Conservation (phyloP, 2,329 filamentous ascomycete genomes). For the Dissoconium aciculare region DNA sequence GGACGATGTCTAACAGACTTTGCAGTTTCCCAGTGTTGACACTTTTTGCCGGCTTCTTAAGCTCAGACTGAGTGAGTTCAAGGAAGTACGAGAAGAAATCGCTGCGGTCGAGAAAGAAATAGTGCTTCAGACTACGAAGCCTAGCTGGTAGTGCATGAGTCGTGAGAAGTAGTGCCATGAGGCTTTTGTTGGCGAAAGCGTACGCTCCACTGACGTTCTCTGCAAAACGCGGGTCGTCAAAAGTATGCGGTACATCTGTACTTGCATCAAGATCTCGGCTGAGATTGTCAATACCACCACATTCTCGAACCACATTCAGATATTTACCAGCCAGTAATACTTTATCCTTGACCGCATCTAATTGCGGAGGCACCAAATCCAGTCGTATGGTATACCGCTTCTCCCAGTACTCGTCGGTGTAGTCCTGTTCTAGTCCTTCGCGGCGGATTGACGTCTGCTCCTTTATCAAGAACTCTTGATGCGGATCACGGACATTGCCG, state of each 20-base stretch:
- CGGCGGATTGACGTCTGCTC: conserved; percentile 90
- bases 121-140: conserved; percentile 85
- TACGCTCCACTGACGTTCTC: conserved; percentile 95
- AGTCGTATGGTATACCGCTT: conserved; percentile 90
- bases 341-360: conserved; percentile 83
- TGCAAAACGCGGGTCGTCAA: conserved; percentile 80
- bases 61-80: conserved; percentile 74
- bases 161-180: conserved; percentile 79
- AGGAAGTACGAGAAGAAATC: conserved; percentile 98
- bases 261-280: conserved; percentile 56
- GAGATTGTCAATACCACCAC: conserved; percentile 66
- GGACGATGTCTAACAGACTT: conserved; percentile 83
- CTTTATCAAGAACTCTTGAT: conserved; percentile 85
- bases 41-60: conserved; percentile 73
- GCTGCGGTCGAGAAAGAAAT: conserved; percentile 95
- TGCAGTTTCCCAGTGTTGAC: conserved; percentile 92
- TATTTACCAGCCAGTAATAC: conserved; percentile 94
- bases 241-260: conserved; percentile 78
- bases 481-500: conserved; percentile 84
- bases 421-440: conserved; percentile 84
- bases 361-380: conserved; percentile 77
- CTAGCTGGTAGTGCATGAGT: conserved; percentile 81
- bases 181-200: conserved; percentile 83
- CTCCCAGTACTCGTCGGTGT: conserved; percentile 99
- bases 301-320: conserved; percentile 92